A percentile compares a stretch with the other conserved stretches of the same genome.
These are phyloP conservation scores for Calycina herbarum DNA, from an alignment of 2,329 filamentous ascomycete species.

Conservation along the genomic window DNA sequence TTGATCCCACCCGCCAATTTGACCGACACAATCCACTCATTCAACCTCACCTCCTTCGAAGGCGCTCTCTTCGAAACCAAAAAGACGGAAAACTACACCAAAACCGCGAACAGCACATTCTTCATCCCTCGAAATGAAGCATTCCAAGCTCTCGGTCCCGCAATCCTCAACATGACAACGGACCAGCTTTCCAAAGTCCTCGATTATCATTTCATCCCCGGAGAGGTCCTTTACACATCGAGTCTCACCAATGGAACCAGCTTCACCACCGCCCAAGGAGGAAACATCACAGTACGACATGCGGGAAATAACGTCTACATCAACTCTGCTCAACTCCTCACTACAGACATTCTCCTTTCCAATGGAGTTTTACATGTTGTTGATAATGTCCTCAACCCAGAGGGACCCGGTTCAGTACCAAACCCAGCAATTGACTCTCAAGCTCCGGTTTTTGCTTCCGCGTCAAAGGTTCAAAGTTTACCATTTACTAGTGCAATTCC, in stretches of 20 bases:
- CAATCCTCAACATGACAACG: conserved; percentile 35
- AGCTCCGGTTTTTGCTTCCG: conserved; percentile 39
- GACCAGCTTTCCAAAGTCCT: conserved; percentile 36
- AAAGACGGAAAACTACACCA: conserved; percentile 39
- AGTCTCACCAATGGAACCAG: conserved; percentile 36
- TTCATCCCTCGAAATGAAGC: conserved; percentile 40
- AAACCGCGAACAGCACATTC: conserved; percentile 52
- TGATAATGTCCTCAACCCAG: conserved; percentile 48
- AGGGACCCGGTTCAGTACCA: conserved; percentile 39
- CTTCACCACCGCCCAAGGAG: conserved; percentile 33
- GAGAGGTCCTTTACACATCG: conserved; percentile 35
- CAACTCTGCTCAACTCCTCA: conserved; percentile 41
- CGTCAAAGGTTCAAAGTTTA: conserved; percentile 24
- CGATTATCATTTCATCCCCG: conserved; percentile 39
- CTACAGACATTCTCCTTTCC: conserved; percentile 37
- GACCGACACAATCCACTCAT: conserved; percentile 39
- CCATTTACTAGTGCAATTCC: conserved; percentile 46
- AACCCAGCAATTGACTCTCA: conserved; percentile 41
- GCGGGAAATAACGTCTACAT: conserved; percentile 42
- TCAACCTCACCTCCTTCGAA: conserved; percentile 41
- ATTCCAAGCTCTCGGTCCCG: conserved; percentile 40
- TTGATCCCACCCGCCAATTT: conserved; percentile 48
- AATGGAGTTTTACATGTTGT: conserved; percentile 40
- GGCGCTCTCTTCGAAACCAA: conserved; percentile 38
- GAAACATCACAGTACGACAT: conserved; percentile 39